phyloP scores from a whole-genome alignment of 306 rosid species.

The Castanea crenata region DNA sequence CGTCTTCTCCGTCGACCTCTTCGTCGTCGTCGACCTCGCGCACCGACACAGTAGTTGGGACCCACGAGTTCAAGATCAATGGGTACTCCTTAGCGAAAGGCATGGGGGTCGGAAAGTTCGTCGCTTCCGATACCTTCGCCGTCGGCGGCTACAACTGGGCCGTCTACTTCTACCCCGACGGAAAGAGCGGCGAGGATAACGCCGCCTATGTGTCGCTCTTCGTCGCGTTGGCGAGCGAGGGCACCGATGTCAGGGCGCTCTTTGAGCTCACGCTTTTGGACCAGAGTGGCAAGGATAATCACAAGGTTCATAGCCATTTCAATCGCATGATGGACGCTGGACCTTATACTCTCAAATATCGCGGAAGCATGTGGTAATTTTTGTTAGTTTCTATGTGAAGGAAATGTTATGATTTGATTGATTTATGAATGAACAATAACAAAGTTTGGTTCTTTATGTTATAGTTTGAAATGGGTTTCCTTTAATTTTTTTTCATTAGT shows the following conservation, averaged over 20 bases:
- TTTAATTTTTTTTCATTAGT: no score
- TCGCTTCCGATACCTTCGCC: slow-evolving; percentile 51
- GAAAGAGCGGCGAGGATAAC: slow-evolving; percentile 56
- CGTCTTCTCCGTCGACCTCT: background rate
- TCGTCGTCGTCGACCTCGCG: slow-evolving; percentile 36
- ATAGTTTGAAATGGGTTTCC: no score
- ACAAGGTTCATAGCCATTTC: slow-evolving; percentile 67
- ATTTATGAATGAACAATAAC: no score
- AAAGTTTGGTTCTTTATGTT: no score
- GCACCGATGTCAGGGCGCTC: slow-evolving; percentile 60
- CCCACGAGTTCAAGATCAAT: slow-evolving; percentile 50
- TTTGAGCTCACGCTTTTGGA: slow-evolving; percentile 57
- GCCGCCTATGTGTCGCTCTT: slow-evolving; percentile 51
- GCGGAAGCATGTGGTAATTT: slow-evolving; percentile 70
- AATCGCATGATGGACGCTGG: slow-evolving; percentile 53
- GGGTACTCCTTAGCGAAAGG: slow-evolving; percentile 58
- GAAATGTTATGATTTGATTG: no score
- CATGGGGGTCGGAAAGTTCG: slow-evolving; percentile 55
- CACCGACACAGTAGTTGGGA: slow-evolving; percentile 51
- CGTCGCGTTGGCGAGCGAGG: slow-evolving; percentile 58
- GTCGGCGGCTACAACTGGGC: slow-evolving; percentile 69
- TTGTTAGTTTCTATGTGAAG: background rate
- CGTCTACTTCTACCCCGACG: slow-evolving; percentile 64
- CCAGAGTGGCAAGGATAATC: slow-evolving; percentile 54
- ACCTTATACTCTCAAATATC: slow-evolving; percentile 59